Base-by-base conservation (phyloP, 805 yeast genomes). In the Tetrapisispora namnaoensis region DNA sequence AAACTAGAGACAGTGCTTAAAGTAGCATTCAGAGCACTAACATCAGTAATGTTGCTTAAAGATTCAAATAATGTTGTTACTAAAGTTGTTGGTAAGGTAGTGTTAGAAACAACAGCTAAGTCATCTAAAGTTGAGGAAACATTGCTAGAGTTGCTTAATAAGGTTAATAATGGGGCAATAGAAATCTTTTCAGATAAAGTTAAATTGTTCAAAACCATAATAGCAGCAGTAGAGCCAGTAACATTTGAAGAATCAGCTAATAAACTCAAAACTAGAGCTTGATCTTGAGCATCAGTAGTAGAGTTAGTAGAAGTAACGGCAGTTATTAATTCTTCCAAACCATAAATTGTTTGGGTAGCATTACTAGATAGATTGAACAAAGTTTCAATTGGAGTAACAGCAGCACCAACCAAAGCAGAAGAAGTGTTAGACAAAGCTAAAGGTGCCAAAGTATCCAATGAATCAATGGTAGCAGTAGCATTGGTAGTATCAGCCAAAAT, bases 361-460 rank as follows among this genome's bases (percentile, higher is more conserved):
- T 59, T 59, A 9, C 51, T 50, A 10, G 60, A 52, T 37, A 47
- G 45, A 11, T 49, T 44, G 41, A 61, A 47, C 9, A 61, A 41
- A 41, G 46, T 51, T 43, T 48, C 48, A 14, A 61, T 50, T 42
- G 44, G 44, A 32, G 44, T 13, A 17, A 48, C 49, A 16, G 50
- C 43, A 18, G 59, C 24, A 37, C 53, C 55, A 14, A 50, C 37
- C 4, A 53, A 47, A 21, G 61, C 41, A 10, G 51, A 37, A 17
- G 55, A 49, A 7, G 55, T 40, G 38, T 39, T 50, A 2, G 60
- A 27, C 13, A 53, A 49, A 32, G 62, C 62, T 42, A 63, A 46
- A 22, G 69, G 68, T 32, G 63, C 57, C 35, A 63, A 49, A 5
- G 47, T 49, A 13, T 53, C 52, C n/a, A 65, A 48, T 13, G 67